Evolutionary conservation across 768 basidiomycete species (phyloP).

Genomic region (Trametes cubensis): DNA sequence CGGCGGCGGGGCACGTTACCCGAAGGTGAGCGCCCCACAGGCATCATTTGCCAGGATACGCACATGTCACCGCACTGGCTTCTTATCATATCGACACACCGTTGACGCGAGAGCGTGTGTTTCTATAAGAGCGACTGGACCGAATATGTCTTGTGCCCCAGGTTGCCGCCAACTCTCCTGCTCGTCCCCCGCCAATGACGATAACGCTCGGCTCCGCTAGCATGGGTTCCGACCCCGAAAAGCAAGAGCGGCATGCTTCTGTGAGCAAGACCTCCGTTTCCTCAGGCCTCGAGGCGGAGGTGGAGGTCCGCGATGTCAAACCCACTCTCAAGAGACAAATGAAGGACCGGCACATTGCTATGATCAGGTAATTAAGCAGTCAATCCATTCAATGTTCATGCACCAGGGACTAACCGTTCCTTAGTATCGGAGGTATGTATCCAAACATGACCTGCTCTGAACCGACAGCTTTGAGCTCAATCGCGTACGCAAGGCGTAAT

Average conservation of each 20-base stretch:
- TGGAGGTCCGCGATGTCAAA: background rate
- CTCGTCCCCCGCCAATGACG: too few species aligned
- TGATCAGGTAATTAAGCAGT: conserved; percentile 33
- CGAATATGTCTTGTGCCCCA: background rate
- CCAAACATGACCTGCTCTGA: background rate
- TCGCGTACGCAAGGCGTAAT: conserved; percentile 35
- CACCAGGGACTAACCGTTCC: background rate
- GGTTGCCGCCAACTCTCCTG: background rate
- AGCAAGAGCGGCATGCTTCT: background rate
- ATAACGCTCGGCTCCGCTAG: background rate
- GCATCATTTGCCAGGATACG: too few species aligned
- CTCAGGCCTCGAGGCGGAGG: conserved; percentile 8
- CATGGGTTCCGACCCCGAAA: conserved; percentile 9
- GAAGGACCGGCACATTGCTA: conserved; percentile 39
- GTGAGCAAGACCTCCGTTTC: background rate
- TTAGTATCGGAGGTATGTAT: conserved; percentile 30
- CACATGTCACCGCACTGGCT: too few species aligned
- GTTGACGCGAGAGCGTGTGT: too few species aligned
- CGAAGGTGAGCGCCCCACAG: too few species aligned
- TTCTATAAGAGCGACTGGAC: background rate
- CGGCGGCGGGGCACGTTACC: too few species aligned
- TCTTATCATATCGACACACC: too few species aligned
- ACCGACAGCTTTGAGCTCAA: too few species aligned
- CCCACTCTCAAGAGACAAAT: conserved; percentile 29
- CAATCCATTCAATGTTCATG: background rate